Evolutionary conservation across 306 rosid genomes (phyloP), one percentile per base, ranked within the genome.

Genomic region (Trichosanthes cucumerina): DNA sequence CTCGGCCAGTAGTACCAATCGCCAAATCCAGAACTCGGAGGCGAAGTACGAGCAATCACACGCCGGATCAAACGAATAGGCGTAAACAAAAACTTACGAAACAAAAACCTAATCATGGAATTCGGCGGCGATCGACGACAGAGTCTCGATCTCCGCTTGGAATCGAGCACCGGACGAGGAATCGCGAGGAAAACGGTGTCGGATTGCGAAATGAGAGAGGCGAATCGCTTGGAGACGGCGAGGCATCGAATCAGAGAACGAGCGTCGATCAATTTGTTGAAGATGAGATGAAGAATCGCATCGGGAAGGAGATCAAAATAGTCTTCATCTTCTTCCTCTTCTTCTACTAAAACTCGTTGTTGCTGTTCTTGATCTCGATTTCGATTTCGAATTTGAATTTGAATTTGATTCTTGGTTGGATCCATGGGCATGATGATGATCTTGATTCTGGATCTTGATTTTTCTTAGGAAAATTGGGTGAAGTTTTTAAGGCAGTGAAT

Each of bases 221-320:
- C 84, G 63, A 86, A 86, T 11, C 81, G 85, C 57, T 81, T 81
- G n/a, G 83, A 81, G 53, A 86, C 80, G 14, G 84, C 18, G 79
- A 81, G 83, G 80, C 83, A 81, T 7, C 85, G 83, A 23, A 86
- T 41, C 18, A 83, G 80, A 46, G 89, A 76, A 8, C 75, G 80
- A 53, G 85, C 89, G 33, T 83, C 81, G 34, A 68, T 49, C 14
- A 86, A 14, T 59, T 79, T 81, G 78, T 80, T 84, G 80, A 86
- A 80, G 80, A 86, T 81, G 8, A 46, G 21, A 53, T 53, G 82
- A 56, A 86, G 83, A 11, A 81, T 16, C 9, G 71, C 77, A 66
- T 86, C 86, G 0, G 86, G 86, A 38, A 86, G 77, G 13, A 39
- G 83, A 56, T 83, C 86, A 31, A 86, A 81, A 26, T 57, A 15